phyloP scores from a whole-genome alignment of 2,329 filamentous ascomycete species.

The Teratosphaeria gauchensis region DNA sequence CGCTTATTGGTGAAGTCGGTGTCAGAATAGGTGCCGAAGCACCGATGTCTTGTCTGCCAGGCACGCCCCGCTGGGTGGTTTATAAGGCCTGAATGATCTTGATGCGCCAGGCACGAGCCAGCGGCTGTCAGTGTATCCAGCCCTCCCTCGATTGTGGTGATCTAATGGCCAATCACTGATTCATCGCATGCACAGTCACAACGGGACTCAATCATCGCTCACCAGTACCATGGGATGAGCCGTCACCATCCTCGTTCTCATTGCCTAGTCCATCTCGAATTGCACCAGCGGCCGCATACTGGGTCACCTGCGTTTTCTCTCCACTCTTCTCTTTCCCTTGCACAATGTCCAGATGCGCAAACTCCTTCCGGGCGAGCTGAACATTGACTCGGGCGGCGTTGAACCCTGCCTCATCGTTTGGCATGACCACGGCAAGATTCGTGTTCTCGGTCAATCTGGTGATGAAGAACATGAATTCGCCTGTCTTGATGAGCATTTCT shows the following conservation, averaged over 20 bases:
- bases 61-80: no score
- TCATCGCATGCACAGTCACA: background rate
- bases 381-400: conserved; percentile 88
- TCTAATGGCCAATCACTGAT: background rate
- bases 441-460: conserved; percentile 96
- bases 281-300: background rate
- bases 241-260: conserved; percentile 8
- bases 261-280: background rate
- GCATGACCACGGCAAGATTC: conserved; percentile 84
- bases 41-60: no score
- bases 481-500: conserved; percentile 70
- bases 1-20: no score
- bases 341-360: conserved; percentile 51
- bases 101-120: no score
- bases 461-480: conserved; percentile 84
- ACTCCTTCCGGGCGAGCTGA: conserved; percentile 73
- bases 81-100: no score
- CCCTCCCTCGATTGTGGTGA: background rate
- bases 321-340: conserved; percentile 21
- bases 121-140: background rate
- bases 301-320: background rate
- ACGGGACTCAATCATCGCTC: background rate
- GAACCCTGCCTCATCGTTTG: conserved; percentile 82
- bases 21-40: no score
- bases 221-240: conserved; percentile 2